phyloP scores from a whole-genome alignment of 1,284 basidiomycete genomes.

The Leucoagaricus sp. region DNA sequence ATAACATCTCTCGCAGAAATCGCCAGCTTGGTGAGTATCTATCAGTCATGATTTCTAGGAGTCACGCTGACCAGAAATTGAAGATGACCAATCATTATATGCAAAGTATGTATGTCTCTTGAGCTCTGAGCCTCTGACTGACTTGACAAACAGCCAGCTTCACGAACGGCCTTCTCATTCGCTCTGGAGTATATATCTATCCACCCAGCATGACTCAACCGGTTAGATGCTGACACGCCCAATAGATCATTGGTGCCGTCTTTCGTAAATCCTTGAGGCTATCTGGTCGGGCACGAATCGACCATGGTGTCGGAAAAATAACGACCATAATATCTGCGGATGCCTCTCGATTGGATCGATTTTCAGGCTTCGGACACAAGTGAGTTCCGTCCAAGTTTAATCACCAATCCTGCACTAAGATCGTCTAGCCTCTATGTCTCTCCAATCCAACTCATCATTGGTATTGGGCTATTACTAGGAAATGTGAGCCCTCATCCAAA shows the following conservation, averaged over 20 bases:
- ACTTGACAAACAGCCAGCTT: constrained; percentile 41
- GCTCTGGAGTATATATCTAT: constrained; percentile 42
- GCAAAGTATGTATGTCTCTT: constrained; percentile 38
- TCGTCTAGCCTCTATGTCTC: constrained; percentile 51
- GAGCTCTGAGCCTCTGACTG: not conserved
- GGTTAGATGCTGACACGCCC: constrained; percentile 2
- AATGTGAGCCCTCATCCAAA: constrained; percentile 41
- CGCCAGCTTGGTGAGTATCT: constrained; percentile 46
- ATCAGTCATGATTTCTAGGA: not conserved
- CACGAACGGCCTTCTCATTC: constrained; percentile 51
- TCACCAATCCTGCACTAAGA: not conserved
- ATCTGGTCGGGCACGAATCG: constrained; percentile 60
- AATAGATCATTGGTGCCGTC: constrained; percentile 63
- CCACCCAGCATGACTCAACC: not conserved
- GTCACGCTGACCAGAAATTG: not conserved
- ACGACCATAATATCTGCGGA: constrained; percentile 75
- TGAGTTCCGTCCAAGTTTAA: constrained; percentile 29
- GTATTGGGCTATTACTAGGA: constrained; percentile 63
- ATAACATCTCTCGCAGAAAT: constrained; percentile 34
- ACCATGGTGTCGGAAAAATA: constrained; percentile 66
- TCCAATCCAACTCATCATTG: constrained; percentile 57
- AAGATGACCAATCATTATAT: constrained; percentile 54
- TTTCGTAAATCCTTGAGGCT: constrained; percentile 74
- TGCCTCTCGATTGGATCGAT: constrained; percentile 51
- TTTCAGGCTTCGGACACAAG: constrained; percentile 51